Conservation (phyloP, 2,329 filamentous ascomycete species). For the Talaromyces sp. region DNA sequence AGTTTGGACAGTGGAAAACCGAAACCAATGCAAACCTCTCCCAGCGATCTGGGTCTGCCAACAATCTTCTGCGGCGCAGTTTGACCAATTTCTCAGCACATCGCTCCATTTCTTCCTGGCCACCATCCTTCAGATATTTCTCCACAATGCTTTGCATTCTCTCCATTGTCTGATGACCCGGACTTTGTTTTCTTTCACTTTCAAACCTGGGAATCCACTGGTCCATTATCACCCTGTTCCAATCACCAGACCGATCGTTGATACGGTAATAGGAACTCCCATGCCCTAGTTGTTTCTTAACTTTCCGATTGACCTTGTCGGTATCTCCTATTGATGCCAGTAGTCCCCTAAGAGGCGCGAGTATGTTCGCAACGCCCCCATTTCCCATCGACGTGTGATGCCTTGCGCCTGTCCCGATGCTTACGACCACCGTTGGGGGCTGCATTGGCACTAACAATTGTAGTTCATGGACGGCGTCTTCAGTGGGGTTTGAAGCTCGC, state of each 20-base stretch:
- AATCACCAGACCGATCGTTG: not conserved
- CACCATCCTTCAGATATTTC: not conserved
- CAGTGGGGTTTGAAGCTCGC: not conserved
- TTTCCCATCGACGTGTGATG: not conserved
- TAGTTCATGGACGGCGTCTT: not conserved
- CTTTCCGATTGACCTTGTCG: not conserved
- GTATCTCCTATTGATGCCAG: not conserved
- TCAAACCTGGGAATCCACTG: not conserved
- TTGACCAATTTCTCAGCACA: slow-evolving; percentile 5
- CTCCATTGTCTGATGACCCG: not conserved
- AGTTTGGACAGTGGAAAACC: not conserved
- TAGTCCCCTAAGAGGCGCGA: not conserved
- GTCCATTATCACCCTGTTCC: not conserved
- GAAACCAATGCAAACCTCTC: slow-evolving; percentile 4
- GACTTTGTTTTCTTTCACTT: not conserved
- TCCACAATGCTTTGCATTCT: not conserved
- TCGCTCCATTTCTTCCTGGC: slow-evolving; percentile 2
- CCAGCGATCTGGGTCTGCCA: not conserved
- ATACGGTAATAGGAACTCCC: not conserved
- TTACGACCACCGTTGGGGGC: not conserved
- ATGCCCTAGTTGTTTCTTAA: not conserved
- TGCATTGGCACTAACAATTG: not conserved
- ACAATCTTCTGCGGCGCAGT: slow-evolving; percentile 1
- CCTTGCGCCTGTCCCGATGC: not conserved
- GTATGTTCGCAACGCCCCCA: not conserved